These are phyloP conservation scores for Lomentospora prolificans DNA, from an alignment of 2,329 filamentous ascomycete species.

Conservation along the genomic window DNA sequence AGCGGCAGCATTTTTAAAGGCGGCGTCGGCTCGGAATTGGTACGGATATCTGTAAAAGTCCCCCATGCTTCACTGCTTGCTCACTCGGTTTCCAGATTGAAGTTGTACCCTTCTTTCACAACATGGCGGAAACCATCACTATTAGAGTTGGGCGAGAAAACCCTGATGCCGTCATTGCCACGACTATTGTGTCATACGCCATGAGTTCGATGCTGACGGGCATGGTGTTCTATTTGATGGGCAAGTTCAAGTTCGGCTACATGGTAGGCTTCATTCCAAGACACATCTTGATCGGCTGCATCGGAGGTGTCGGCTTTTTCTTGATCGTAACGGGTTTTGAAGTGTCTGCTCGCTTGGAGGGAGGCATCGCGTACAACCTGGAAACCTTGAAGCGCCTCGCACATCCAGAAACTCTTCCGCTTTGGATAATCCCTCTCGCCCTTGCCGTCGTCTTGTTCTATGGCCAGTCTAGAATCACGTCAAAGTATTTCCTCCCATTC, in stretches of 20 bases:
- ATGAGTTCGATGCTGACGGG: constrained; percentile 87
- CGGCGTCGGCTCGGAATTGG: constrained; percentile 88
- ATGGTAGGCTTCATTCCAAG: constrained; percentile 95
- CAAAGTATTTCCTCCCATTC: constrained; percentile 74
- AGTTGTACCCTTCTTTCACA: constrained; percentile 97
- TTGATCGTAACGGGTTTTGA: constrained; percentile 85
- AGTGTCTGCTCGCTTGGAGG: constrained; percentile 80
- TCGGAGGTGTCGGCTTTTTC: constrained; percentile 95
- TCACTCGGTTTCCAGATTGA: constrained; percentile 54
- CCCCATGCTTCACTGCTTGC: neutral
- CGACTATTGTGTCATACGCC: constrained; percentile 85
- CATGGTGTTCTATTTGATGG: constrained; percentile 83
- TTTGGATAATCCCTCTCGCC: constrained; percentile 74
- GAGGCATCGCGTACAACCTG: constrained; percentile 72
- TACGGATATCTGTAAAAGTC: constrained; percentile 18
- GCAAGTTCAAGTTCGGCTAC: constrained; percentile 76
- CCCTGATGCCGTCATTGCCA: constrained; percentile 79
- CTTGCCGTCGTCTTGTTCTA: constrained; percentile 69
- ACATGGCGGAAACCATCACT: constrained; percentile 89
- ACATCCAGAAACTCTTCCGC: constrained; percentile 59
- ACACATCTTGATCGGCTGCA: constrained; percentile 93
- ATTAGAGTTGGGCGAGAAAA: constrained; percentile 67
- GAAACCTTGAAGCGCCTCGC: constrained; percentile 68
- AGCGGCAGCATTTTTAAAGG: constrained; percentile 80
- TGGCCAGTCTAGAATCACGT: constrained; percentile 65